Base-by-base conservation (phyloP, 1,284 basidiomycete genomes). In the Moesziomyces sp. region DNA sequence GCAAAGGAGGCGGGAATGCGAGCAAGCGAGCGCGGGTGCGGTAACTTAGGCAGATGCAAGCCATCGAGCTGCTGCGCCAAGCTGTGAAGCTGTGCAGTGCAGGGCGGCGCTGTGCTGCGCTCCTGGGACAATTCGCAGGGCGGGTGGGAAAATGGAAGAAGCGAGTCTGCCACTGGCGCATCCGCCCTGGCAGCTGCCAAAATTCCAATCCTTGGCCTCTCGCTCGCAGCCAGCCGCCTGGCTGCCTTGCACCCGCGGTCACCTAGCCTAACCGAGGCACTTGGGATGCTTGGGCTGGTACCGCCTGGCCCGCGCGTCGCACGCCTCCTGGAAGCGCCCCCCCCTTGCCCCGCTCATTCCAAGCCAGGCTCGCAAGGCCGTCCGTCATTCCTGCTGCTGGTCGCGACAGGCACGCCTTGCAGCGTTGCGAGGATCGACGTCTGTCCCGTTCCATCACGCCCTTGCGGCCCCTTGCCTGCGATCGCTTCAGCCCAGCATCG, bases 181-280 rank as follows among this genome's bases (percentile, higher is more conserved):
- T 48, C 47, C 54, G 40, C 40, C 46, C 30, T 45, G 24, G 23
- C 53, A 53, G 35, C 19, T 47, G 47, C 44, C 52, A 55, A 54
- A 61, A 53, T 50, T 28, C 7, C 7, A 24, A 30, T 30, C 24
- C 24, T 24, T 30, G 28, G 28, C 21, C 21, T 28, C 28, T 28
- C 28, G 28, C 28, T 7, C 28, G 58, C 50, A 61, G 65, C 65
- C 54, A 67, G 58, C 38, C 51, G 35, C 26, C 55, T 38, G 51
- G 30, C 24, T 23, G 33, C 10, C 21, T 19, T 47, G 50, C 52
- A n/a, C 40, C 26, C 46, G 43, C 30, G 47, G 47, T 23, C 44
- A 49, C 49, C 18, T 56, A 69, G 49, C 49, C 18, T 56, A 69
- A 44, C 55, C 66, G 66, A 69, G 66, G 59, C 56, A 63, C 66